Evolutionary conservation across 2,329 filamentous ascomycete genomes (phyloP).

Genomic region (Aspergillus cejpii): DNA sequence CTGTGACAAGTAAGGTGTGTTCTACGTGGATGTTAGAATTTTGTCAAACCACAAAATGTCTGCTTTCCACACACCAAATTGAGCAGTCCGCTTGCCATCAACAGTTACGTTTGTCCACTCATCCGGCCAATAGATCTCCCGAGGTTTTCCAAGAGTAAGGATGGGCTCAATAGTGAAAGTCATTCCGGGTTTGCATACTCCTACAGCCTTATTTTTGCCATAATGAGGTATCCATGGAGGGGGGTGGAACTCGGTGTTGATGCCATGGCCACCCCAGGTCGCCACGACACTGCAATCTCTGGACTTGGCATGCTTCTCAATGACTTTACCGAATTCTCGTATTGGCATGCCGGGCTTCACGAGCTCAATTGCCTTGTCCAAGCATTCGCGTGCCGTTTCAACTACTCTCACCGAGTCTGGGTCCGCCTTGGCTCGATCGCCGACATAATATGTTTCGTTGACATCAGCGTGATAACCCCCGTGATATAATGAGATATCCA

Average conservation of each 20-base stretch:
- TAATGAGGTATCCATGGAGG: constrained; percentile 91
- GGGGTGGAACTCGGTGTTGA: constrained; percentile 82
- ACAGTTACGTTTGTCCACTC: constrained; percentile 90
- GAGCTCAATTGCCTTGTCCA: constrained; percentile 74
- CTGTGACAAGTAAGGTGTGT: constrained; percentile 73
- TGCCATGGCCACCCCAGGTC: constrained; percentile 87
- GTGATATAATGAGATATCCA: constrained; percentile 86
- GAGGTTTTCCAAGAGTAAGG: constrained; percentile 77
- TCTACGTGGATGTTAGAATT: constrained; percentile 39
- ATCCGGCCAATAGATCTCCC: constrained; percentile 88
- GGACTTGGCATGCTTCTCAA: constrained; percentile 80
- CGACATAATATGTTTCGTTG: constrained; percentile 95
- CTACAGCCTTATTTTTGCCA: constrained; percentile 89
- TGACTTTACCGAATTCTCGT: constrained; percentile 80
- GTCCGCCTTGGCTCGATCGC: constrained; percentile 69
- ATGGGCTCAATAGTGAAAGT: constrained; percentile 96
- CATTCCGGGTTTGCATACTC: constrained; percentile 84
- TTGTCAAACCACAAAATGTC: not conserved
- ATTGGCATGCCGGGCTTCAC: constrained; percentile 84
- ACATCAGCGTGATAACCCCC: constrained; percentile 85
- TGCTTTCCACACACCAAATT: constrained; percentile 53
- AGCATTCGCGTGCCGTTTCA: constrained; percentile 73
- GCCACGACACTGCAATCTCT: constrained; percentile 74
- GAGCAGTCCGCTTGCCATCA: constrained; percentile 81
- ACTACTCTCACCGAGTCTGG: constrained; percentile 77